Evolutionary conservation across 306 rosid species (phyloP).

Genomic region (apple (Malus domestica)): ASM211411v1 NC_041803.1:45520501-45521000

Average conservation of each 20-base stretch:
- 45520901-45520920: no score
- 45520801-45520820: neutral
- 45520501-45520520: conserved; percentile 47
- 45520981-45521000: no score
- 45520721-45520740: conserved; percentile 44
- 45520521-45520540: conserved; percentile 57
- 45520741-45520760: conserved; percentile 7
- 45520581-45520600: conserved; percentile 56
- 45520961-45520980: no score
- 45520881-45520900: neutral
- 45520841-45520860: neutral
- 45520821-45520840: neutral
- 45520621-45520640: conserved; percentile 38
- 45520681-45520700: conserved; percentile 49
- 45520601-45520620: conserved; percentile 62
- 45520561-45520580: conserved; percentile 54
- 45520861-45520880: neutral
- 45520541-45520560: conserved; percentile 60
- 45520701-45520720: conserved; percentile 53
- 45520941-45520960: no score
- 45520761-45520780: no score
- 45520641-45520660: conserved; percentile 41
- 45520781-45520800: neutral
- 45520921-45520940: neutral
- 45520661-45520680: conserved; percentile 44